Evolutionary conservation across 805 yeast genomes (phyloP).

Genomic region (Ogataea pini): DNA sequence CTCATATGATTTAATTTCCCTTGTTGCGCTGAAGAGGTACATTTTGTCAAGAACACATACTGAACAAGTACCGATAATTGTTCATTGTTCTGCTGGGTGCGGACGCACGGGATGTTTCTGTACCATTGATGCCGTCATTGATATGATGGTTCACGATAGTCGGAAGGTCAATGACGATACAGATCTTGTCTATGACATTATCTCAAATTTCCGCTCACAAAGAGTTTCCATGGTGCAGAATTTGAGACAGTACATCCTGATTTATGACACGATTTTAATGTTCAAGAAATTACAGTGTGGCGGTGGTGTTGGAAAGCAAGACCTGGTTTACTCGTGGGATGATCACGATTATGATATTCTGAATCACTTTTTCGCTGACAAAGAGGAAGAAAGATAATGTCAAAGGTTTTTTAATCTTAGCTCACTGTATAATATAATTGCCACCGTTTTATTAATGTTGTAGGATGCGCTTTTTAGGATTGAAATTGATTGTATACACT

Average conservation of each 20-base stretch:
- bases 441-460: slow-evolving; percentile 18
- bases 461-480: background rate
- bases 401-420: background rate
- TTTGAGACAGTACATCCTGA: slow-evolving; percentile 51
- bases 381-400: slow-evolving; percentile 11
- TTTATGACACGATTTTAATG: slow-evolving; percentile 44
- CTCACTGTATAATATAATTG: slow-evolving; percentile 29
- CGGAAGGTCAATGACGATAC: slow-evolving; percentile 16
- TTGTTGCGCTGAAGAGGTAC: slow-evolving; percentile 43
- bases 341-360: slow-evolving; percentile 15
- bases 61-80: slow-evolving; percentile 52
- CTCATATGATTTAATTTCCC: slow-evolving; percentile 56
- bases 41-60: slow-evolving; percentile 22
- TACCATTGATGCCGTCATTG: slow-evolving; percentile 61
- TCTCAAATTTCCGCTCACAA: slow-evolving; percentile 50
- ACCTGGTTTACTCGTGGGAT: slow-evolving; percentile 17
- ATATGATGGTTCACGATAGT: slow-evolving; percentile 32
- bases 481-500: slow-evolving; percentile 2
- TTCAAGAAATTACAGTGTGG: slow-evolving; percentile 25
- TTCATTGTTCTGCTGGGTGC: slow-evolving; percentile 96
- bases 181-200: slow-evolving; percentile 49
- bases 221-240: slow-evolving; percentile 62
- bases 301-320: slow-evolving; percentile 7
- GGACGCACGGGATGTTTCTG: slow-evolving; percentile 94
- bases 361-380: slow-evolving; percentile 19